Percentiles rank a stretch among this genome's conserved stretches.
These are phyloP conservation scores for Ceratobasidium sp. DNA, from an alignment of 1,284 basidiomycete genomes.

Conservation along the genomic window DNA sequence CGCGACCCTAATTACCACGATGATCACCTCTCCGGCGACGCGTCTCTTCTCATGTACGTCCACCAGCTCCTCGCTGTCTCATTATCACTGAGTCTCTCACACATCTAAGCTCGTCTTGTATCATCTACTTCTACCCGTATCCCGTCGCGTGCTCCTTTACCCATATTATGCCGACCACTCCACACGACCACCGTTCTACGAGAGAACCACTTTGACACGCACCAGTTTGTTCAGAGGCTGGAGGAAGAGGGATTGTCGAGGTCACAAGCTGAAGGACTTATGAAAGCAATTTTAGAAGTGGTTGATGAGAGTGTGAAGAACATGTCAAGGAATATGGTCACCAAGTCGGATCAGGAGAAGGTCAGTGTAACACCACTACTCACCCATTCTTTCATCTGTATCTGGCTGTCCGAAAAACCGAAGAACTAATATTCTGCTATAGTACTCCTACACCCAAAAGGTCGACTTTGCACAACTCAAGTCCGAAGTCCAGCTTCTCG, in stretches of 20 bases:
- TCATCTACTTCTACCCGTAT: neutral
- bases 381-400: no score
- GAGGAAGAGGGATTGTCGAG: conserved; percentile 89
- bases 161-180: neutral
- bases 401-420: no score
- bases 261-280: conserved; percentile 92
- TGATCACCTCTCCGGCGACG: conserved; percentile 17
- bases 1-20: conserved; percentile 21
- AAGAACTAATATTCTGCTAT: neutral
- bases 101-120: neutral
- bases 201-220: conserved; percentile 88
- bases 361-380: conserved; percentile 60
- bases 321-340: conserved; percentile 95
- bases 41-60: conserved; percentile 26
- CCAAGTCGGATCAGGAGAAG: conserved; percentile 94
- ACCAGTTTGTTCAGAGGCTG: conserved; percentile 90
- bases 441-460: conserved; percentile 96
- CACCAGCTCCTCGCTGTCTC: neutral
- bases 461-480: conserved; percentile 98
- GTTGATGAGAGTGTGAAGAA: conserved; percentile 94
- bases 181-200: neutral
- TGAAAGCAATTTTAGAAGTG: conserved; percentile 93
- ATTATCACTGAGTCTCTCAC: neutral
- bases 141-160: neutral
- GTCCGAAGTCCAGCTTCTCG: conserved; percentile 94